Conservation (phyloP, 2,329 filamentous ascomycete species). For the Gnomoniopsis smithogilvyi region DNA sequence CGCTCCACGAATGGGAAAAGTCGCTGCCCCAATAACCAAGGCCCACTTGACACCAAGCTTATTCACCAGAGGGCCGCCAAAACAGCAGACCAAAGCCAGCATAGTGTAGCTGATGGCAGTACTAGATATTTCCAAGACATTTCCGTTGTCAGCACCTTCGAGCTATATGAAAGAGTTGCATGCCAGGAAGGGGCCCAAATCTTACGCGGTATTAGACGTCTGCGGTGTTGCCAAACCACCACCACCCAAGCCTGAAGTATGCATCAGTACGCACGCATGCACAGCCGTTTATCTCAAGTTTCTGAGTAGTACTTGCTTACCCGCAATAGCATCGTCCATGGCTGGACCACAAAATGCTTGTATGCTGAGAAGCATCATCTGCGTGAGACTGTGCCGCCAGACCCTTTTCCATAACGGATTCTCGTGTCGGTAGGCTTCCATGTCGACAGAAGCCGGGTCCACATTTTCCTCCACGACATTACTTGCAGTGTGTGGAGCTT, state of each 20-base stretch:
- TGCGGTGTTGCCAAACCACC: conserved; percentile 42
- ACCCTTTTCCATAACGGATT: conserved; percentile 40
- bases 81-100: conserved; percentile 31
- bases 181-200: conserved; percentile 29
- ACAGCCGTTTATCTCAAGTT: too few species aligned
- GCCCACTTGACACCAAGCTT: conserved; percentile 45
- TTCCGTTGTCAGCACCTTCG: neutral
- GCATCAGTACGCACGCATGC: neutral
- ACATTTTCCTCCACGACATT: too few species aligned
- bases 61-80: conserved; percentile 43
- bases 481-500: neutral
- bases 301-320: too few species aligned
- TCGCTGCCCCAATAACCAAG: conserved; percentile 37
- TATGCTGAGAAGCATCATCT: conserved; percentile 44
- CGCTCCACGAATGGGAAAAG: conserved; percentile 43
- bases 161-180: conserved; percentile 20
- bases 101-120: conserved; percentile 10
- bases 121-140: neutral
- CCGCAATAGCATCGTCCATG: conserved; percentile 37
- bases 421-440: conserved; percentile 26
- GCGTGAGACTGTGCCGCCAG: conserved; percentile 44
- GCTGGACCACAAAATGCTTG: conserved; percentile 42
- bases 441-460: conserved; percentile 28
- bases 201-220: conserved; percentile 38
- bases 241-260: conserved; percentile 33